A percentile compares a stretch with the other conserved stretches of the same genome.
These are phyloP conservation scores for Aspergillus sp. DNA, from an alignment of 2,329 filamentous ascomycete species.

Conservation along the genomic window DNA sequence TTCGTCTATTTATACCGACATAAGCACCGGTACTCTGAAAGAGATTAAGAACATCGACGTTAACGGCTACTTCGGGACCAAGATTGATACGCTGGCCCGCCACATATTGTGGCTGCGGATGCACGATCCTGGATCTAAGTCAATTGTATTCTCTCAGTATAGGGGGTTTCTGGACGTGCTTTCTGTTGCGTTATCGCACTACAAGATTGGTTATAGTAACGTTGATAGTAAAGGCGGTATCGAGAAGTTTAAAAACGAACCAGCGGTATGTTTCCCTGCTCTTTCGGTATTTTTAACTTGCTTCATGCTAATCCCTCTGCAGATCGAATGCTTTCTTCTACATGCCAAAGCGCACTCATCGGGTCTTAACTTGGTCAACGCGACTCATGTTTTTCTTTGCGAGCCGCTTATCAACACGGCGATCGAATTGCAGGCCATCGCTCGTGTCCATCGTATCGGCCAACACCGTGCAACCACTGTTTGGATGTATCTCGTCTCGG, in stretches of 20 bases:
- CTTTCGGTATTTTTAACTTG: neutral
- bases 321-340: conserved; percentile 75
- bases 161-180: conserved; percentile 72
- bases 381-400: conserved; percentile 88
- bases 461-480: conserved; percentile 83
- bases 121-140: conserved; percentile 79
- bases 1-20: conserved; percentile 66
- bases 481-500: conserved; percentile 88
- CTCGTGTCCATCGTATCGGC: conserved; percentile 89
- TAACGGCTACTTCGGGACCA: conserved; percentile 70
- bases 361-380: conserved; percentile 85
- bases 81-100: conserved; percentile 74
- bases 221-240: conserved; percentile 66
- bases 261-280: conserved; percentile 35
- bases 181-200: conserved; percentile 59
- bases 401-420: conserved; percentile 91
- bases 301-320: conserved; percentile 16
- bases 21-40: conserved; percentile 62
- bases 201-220: conserved; percentile 65
- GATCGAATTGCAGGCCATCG: conserved; percentile 89
- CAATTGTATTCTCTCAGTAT: conserved; percentile 91
- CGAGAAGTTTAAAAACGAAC: conserved; percentile 67
- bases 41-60: conserved; percentile 80
- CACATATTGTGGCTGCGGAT: conserved; percentile 81
- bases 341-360: conserved; percentile 84